These are phyloP conservation scores for Dactylellina cionopaga DNA, from an alignment of 2,329 filamentous ascomycete species.

Conservation along the genomic window DNA sequence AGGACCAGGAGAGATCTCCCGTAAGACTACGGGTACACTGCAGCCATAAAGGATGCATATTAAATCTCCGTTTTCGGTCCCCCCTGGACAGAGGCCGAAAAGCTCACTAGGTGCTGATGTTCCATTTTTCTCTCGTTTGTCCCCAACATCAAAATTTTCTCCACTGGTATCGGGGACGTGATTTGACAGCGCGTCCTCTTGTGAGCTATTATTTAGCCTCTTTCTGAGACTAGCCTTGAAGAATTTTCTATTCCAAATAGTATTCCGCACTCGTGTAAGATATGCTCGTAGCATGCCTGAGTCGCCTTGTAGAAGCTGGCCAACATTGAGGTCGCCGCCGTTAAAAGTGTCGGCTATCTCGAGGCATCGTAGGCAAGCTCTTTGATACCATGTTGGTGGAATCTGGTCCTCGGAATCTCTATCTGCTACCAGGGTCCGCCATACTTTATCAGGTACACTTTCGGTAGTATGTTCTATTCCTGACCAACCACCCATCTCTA, in stretches of 20 bases:
- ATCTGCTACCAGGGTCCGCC: conserved; percentile 38
- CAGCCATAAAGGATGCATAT: conserved; percentile 56
- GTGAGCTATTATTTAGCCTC: background rate
- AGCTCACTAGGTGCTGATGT: background rate
- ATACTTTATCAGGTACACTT: conserved; percentile 57
- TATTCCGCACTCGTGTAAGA: background rate
- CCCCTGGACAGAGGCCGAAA: background rate
- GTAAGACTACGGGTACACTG: conserved; percentile 55
- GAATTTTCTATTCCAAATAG: conserved; percentile 1
- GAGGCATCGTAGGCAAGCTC: conserved; percentile 53
- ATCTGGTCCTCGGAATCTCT: conserved; percentile 48
- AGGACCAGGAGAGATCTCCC: background rate
- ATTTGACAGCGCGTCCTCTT: background rate
- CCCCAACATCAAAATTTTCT: background rate
- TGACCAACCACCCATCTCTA: conserved; percentile 54
- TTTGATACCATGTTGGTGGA: conserved; percentile 53
- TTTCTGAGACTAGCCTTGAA: background rate
- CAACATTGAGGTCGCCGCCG: background rate
- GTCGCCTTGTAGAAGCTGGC: background rate
- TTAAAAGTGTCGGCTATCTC: conserved; percentile 46
- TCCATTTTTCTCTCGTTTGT: too few species aligned
- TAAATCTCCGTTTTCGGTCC: conserved; percentile 34
- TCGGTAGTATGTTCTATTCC: conserved; percentile 8
- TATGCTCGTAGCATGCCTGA: background rate
- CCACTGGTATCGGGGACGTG: background rate